A percentile compares a stretch with the other conserved stretches of the same genome.
Evolutionary conservation across 768 basidiomycete genomes (phyloP).

Genomic region (Panellus pusillus): DNA sequence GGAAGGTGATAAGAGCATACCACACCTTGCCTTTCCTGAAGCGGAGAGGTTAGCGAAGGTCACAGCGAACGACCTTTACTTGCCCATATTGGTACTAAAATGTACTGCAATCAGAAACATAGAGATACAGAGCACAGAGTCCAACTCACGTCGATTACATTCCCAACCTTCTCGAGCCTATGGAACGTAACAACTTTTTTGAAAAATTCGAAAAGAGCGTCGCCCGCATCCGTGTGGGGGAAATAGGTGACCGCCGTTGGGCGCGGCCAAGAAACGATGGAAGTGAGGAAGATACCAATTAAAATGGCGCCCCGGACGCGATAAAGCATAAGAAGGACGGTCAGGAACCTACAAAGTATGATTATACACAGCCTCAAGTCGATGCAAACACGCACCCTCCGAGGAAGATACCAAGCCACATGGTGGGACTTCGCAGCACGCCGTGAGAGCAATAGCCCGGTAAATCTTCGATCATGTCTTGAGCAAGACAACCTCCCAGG

Average conservation of each 20-base stretch:
- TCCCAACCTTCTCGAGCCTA: conserved; percentile 58
- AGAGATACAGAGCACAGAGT: not conserved
- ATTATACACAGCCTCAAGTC: not conserved
- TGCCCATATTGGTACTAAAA: conserved; percentile 49
- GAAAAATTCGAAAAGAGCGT: conserved; percentile 80
- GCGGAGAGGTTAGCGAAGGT: conserved; percentile 13
- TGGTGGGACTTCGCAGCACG: conserved; percentile 71
- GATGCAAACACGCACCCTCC: conserved; percentile 58
- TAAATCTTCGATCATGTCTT: conserved; percentile 46
- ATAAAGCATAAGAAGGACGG: conserved; percentile 80
- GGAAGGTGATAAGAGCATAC: conserved; percentile 87
- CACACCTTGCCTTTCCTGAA: conserved; percentile 71
- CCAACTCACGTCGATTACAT: conserved; percentile 60
- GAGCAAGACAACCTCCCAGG: conserved; percentile 69
- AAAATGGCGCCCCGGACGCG: conserved; percentile 82
- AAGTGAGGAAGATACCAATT: conserved; percentile 81
- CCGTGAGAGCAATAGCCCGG: conserved; percentile 61
- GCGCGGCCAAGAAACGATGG: conserved; percentile 88
- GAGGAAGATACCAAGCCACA: conserved; percentile 87
- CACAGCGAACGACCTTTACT: conserved; percentile 2
- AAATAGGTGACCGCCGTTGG: conserved; percentile 78
- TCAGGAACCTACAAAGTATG: conserved; percentile 54
- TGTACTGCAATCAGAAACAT: conserved; percentile 8
- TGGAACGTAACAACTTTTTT: conserved; percentile 81
- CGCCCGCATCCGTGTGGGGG: conserved; percentile 67